Percentiles rank a stretch among this genome's conserved stretches.
These are phyloP conservation scores for Cytospora chrysosperma DNA, from an alignment of 2,329 filamentous ascomycete species.

Conservation along the genomic window DNA sequence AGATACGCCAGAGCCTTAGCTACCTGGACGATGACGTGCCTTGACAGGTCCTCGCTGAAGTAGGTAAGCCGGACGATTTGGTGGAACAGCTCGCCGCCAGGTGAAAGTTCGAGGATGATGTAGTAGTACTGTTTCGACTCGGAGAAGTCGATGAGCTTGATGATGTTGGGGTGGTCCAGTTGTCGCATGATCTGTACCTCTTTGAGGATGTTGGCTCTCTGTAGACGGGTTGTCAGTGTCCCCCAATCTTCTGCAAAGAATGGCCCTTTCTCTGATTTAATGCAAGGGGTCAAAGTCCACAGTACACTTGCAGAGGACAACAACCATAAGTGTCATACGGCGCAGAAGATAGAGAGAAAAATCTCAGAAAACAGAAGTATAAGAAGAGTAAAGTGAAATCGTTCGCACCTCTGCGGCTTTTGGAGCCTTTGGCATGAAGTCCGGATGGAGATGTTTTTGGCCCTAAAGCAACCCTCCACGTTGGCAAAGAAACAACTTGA, in stretches of 20 bases:
- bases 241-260: background rate
- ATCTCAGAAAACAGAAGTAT: conserved; percentile 30
- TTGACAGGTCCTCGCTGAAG: conserved; percentile 92
- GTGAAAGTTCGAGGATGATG: conserved; percentile 92
- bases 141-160: conserved; percentile 89
- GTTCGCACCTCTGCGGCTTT: conserved; percentile 95
- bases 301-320: conserved; percentile 28
- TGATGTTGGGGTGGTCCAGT: conserved; percentile 92
- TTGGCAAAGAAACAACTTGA: conserved; percentile 49
- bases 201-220: conserved; percentile 97
- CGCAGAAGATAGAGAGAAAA: conserved; percentile 31
- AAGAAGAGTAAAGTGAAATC: conserved; percentile 37
- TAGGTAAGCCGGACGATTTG: conserved; percentile 98
- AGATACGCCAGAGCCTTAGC: conserved; percentile 92
- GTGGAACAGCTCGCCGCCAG: conserved; percentile 95
- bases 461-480: conserved; percentile 61
- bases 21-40: conserved; percentile 93
- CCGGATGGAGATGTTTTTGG: conserved; percentile 90
- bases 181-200: conserved; percentile 99
- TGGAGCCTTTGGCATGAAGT: conserved; percentile 83
- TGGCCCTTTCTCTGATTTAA: background rate
- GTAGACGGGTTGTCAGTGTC: conserved; percentile 34
- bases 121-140: conserved; percentile 97
- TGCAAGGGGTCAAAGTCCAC: conserved; percentile 4
- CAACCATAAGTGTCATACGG: conserved; percentile 12